Conservation (phyloP, 2,329 filamentous ascomycete genomes). For the Ophiosphaerella narmari region DNA sequence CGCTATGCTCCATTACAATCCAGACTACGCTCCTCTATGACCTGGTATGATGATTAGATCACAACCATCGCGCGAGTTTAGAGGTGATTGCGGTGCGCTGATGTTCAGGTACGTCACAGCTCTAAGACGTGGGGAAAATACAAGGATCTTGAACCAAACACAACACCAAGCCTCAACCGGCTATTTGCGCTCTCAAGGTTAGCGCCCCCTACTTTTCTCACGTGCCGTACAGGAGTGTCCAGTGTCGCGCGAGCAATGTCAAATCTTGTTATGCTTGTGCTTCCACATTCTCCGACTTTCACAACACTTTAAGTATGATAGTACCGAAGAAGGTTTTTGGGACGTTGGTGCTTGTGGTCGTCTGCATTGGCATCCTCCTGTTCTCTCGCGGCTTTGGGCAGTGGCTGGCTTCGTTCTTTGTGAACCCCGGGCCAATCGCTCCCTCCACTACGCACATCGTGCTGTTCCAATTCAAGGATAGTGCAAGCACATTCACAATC, state of each 20-base stretch:
- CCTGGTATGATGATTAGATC: constrained; percentile 12
- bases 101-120: constrained; percentile 24
- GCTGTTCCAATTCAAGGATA: constrained; percentile 41
- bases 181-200: background rate
- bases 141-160: no score
- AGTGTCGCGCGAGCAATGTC: no score
- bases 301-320: no score
- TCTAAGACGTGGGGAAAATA: background rate
- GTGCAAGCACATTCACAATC: constrained; percentile 25
- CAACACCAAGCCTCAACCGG: constrained; percentile 3
- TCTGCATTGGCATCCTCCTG: constrained; percentile 8
- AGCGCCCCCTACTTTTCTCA: constrained; percentile 19
- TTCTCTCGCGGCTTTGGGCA: constrained; percentile 25
- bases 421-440: constrained; percentile 16
- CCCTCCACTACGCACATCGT: constrained; percentile 38
- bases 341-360: no score
- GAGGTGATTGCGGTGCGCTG: background rate
- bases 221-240: constrained; percentile 6
- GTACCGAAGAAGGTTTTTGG: no score
- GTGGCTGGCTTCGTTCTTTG: constrained; percentile 22
- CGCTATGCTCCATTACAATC: constrained; percentile 17
- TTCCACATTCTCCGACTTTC: background rate
- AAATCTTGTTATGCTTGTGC: background rate
- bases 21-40: constrained; percentile 17
- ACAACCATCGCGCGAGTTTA: background rate